Conservation (phyloP, 73 alveolate genomes). For the Paramecium sexaurelia region DNA sequence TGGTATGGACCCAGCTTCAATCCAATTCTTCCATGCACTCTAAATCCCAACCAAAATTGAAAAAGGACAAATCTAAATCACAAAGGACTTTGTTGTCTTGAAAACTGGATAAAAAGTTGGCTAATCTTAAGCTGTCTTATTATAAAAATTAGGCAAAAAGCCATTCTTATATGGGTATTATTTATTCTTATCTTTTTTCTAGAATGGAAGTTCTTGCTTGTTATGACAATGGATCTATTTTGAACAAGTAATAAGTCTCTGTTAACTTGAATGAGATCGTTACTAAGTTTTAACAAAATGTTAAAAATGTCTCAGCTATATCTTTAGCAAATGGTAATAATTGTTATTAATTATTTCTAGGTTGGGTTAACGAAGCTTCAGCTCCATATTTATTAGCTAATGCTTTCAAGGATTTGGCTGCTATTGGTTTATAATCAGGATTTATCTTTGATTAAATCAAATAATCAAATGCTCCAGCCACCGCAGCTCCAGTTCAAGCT, state of each 20-base stretch:
- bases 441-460: slow-evolving; percentile 86
- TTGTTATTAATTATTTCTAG: slow-evolving; percentile 57
- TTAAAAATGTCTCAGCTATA: slow-evolving; percentile 87
- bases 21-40: slow-evolving; percentile 98
- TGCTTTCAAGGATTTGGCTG: slow-evolving; percentile 98
- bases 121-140: slow-evolving; percentile 95
- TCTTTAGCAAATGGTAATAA: slow-evolving; percentile 80
- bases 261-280: slow-evolving; percentile 90
- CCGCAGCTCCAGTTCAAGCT: slow-evolving; percentile 70
- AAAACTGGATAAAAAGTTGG: slow-evolving; percentile 93
- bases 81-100: slow-evolving; percentile 87
- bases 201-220: slow-evolving; percentile 90
- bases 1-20: slow-evolving; percentile 99
- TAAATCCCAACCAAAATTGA: slow-evolving; percentile 97
- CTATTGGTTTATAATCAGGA: slow-evolving; percentile 93
- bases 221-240: slow-evolving; percentile 94
- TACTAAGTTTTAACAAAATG: slow-evolving; percentile 77
- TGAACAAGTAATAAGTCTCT: slow-evolving; percentile 96
- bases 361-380: slow-evolving; percentile 91
- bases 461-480: slow-evolving; percentile 73
- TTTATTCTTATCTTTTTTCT: background rate
- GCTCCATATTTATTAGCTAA: slow-evolving; percentile 95
- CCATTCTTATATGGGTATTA: slow-evolving; percentile 96
- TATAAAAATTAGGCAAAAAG: slow-evolving; percentile 95
- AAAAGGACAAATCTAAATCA: slow-evolving; percentile 99